Evolutionary conservation across 352 stramenopile genomes (phyloP).

Genomic region (Globisporangium cederbergense): DNA sequence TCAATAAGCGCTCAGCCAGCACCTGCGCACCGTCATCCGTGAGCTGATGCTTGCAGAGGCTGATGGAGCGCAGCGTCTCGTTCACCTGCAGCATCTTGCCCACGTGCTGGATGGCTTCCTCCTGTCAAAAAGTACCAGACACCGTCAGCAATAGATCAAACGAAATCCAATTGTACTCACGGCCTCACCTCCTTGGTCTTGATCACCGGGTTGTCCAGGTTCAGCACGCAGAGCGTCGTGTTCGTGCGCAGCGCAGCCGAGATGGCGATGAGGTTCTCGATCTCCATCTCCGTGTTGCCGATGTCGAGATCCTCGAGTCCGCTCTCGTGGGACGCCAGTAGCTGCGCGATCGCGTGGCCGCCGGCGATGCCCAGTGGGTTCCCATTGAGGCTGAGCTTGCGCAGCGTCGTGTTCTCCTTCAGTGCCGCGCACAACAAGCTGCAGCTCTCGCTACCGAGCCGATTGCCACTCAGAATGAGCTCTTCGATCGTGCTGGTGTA

Average conservation of each 20-base stretch:
- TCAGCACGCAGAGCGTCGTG: conserved; percentile 30
- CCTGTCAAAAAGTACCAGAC: conserved; percentile 10
- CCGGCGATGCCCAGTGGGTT: conserved; percentile 53
- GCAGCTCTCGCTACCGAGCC: conserved; percentile 53
- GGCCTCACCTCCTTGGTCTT: conserved; percentile 38
- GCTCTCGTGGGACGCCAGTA: conserved; percentile 34
- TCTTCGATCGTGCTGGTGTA: conserved; percentile 51
- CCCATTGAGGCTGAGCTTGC: conserved; percentile 39
- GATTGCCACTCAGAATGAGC: conserved; percentile 60
- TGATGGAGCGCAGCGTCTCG: conserved; percentile 45
- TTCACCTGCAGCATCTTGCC: conserved; percentile 81
- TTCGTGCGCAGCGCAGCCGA: conserved; percentile 46
- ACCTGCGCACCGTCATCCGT: conserved; percentile 66
- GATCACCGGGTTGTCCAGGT: conserved; percentile 63
- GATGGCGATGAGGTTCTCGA: conserved; percentile 70
- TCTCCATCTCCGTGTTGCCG: conserved; percentile 50
- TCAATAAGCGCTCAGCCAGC: conserved; percentile 61
- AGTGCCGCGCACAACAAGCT: conserved; percentile 53
- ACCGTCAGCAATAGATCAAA: background rate
- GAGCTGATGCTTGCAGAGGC: conserved; percentile 68
- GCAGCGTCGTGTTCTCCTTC: conserved; percentile 29
- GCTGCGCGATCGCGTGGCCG: conserved; percentile 44
- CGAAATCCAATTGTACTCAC: no score
- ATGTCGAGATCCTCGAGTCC: conserved; percentile 48
- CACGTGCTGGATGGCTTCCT: conserved; percentile 68